Base-by-base conservation (phyloP, 2,329 filamentous ascomycete genomes). In the Capronia epimyces region DNA sequence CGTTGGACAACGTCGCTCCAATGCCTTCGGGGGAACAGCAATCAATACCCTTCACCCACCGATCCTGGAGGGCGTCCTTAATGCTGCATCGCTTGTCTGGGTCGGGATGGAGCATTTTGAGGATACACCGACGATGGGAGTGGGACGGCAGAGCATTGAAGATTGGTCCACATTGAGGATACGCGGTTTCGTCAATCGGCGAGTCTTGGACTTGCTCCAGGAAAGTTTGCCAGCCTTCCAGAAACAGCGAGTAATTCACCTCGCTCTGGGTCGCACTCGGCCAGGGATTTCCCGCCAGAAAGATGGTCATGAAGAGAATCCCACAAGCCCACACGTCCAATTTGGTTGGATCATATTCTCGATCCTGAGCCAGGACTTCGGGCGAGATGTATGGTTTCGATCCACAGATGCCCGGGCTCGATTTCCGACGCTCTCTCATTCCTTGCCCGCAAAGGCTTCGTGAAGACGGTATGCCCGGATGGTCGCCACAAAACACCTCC, bases 271-370 rank as follows among this genome's bases (percentile, higher is more conserved):
- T 79, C 1, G 87, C 87, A 56, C 81, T 80, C 44, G 79, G 75
- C 89, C 89, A 95, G 6, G 90, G 79, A 40, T 80, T 82, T 18
- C 81, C 86, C 37, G 81, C 79, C 62, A 86, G 86, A 32, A 80
- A 80, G 57, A 95, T 79, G 56, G 85, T 83, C 52, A 95, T 72
- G 77, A 88, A 91, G 58, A 93, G 84, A 50, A 95, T 83, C 20
- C 84, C 89, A 44, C 85, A 85, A 48, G 86, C 85, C 89, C 89
- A 95, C 10, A 94, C 84, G 63, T 95, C 89, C 10, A 94, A 73
- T 3, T 84, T 80, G 40, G 88, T 82, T 1, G 89, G 84, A 64
- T 95, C 89, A 62, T 84, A 85, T 34, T 73, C 67, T 16, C 71
- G 68, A 56, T 81, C 74, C 73, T 87, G 87, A 40, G 75, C 76